phyloP scores from a whole-genome alignment of 257 asterid species.

The Gynochthodes officinalis region DNA sequence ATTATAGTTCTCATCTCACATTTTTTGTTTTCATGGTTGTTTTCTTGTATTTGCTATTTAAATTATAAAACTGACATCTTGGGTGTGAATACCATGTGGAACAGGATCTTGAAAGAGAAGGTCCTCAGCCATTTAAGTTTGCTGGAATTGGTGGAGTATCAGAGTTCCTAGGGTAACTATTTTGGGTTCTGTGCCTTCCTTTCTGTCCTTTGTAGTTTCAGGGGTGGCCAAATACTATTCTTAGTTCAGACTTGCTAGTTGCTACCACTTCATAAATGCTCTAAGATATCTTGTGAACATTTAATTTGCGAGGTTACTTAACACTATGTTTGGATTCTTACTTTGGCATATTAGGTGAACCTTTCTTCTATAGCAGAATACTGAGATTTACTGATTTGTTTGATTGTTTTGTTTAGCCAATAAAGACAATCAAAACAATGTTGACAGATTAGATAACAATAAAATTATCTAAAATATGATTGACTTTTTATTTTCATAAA shows the following conservation, averaged over 20 bases:
- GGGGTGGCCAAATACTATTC: neutral
- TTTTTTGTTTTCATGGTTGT: constrained; percentile 3
- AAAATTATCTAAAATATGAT: neutral
- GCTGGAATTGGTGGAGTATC: constrained; percentile 99
- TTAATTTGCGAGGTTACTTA: neutral
- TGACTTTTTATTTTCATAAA: too few species aligned
- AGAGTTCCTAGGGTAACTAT: constrained; percentile 82
- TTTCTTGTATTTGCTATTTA: constrained; percentile 5
- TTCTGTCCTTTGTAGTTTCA: constrained; percentile 1
- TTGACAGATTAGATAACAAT: neutral
- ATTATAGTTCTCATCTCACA: neutral
- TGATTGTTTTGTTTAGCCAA: neutral
- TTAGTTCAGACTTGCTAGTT: neutral
- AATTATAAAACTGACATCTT: neutral
- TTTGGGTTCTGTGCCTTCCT: constrained; percentile 6
- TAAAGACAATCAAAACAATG: neutral
- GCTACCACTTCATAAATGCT: neutral
- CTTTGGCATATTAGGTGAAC: neutral
- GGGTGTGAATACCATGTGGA: constrained; percentile 16
- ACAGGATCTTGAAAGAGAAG: constrained; percentile 92
- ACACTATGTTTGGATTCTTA: neutral
- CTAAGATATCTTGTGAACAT: neutral
- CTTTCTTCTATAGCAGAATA: neutral
- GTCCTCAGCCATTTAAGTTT: constrained; percentile 80
- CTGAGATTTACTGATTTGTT: neutral